Evolutionary conservation across 345 rosid genomes (phyloP).

Genomic region (Carallia brachiata): DNA sequence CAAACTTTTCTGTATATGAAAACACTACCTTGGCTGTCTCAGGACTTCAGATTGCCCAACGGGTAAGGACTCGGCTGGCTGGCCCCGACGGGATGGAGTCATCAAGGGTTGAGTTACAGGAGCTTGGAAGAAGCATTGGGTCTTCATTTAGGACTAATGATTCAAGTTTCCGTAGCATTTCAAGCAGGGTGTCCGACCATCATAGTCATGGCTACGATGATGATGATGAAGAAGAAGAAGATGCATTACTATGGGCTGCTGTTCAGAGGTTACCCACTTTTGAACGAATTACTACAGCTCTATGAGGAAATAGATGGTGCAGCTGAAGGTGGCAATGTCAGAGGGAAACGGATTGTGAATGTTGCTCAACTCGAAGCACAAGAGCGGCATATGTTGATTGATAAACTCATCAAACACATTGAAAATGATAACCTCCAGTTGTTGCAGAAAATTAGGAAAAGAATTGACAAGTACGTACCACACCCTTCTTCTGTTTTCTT

Average conservation of each 20-base stretch:
- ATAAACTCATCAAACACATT: conserved; percentile 62
- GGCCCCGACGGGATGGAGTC: conserved; percentile 68
- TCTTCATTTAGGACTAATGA: conserved; percentile 51
- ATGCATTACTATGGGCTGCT: conserved; percentile 58
- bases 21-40: not conserved
- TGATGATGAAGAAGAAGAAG: conserved; percentile 23
- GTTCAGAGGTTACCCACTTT: conserved; percentile 68
- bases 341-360: conserved; percentile 43
- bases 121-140: conserved; percentile 59
- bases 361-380: conserved; percentile 54
- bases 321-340: conserved; percentile 9
- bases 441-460: conserved; percentile 41
- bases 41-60: not conserved
- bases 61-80: conserved; percentile 16
- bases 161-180: conserved; percentile 45
- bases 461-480: conserved; percentile 51
- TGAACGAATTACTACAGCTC: conserved; percentile 52
- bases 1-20: not conserved
- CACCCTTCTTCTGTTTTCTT: too few species aligned
- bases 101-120: conserved; percentile 52
- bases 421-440: conserved; percentile 64
- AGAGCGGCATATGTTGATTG: conserved; percentile 52
- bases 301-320: conserved; percentile 23
- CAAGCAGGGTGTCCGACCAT: conserved; percentile 22
- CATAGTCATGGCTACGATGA: conserved; percentile 20